Percentiles rank a stretch among this genome's conserved stretches.
phyloP scores from a whole-genome alignment of 495 filamentous ascomycete genomes.

The Tetracladium setigerum region DNA sequence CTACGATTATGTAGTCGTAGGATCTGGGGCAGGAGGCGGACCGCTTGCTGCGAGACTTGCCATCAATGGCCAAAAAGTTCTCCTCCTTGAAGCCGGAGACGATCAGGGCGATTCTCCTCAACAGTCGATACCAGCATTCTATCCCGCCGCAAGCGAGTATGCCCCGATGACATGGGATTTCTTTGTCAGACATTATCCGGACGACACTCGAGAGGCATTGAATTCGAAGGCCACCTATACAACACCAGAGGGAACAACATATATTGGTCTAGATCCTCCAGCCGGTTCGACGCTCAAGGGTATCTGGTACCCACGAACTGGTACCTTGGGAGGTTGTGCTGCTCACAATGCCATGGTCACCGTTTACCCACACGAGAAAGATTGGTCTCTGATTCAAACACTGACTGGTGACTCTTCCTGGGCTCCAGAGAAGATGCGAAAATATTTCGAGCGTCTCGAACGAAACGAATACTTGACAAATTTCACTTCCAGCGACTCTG shows the following conservation, averaged over 20 bases:
- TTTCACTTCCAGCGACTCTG: not conserved
- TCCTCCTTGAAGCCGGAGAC: conserved; percentile 57
- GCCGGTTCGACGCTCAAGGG: conserved; percentile 33
- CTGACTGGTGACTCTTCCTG: conserved; percentile 35
- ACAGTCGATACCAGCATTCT: conserved; percentile 28
- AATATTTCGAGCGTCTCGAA: conserved; percentile 28
- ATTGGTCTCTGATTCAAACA: conserved; percentile 36
- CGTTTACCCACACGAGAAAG: conserved; percentile 31
- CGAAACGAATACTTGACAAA: conserved; percentile 4
- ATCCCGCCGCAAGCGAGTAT: conserved; percentile 30
- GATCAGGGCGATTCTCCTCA: conserved; percentile 40
- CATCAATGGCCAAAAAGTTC: conserved; percentile 47
- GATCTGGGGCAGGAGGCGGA: conserved; percentile 59
- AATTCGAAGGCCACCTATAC: conserved; percentile 36
- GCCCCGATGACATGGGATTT: conserved; percentile 36
- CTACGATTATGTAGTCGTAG: conserved; percentile 63
- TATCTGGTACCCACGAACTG: conserved; percentile 38
- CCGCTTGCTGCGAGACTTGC: conserved; percentile 56
- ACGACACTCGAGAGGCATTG: conserved; percentile 28
- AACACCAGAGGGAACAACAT: conserved; percentile 32
- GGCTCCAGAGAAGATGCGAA: conserved; percentile 35
- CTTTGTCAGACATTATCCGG: conserved; percentile 38
- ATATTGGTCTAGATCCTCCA: conserved; percentile 33
- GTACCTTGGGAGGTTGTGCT: conserved; percentile 38
- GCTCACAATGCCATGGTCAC: conserved; percentile 37